Evolutionary conservation across 2,329 filamentous ascomycete genomes (phyloP).

Genomic region (Nannizziopsis barbatae): DNA sequence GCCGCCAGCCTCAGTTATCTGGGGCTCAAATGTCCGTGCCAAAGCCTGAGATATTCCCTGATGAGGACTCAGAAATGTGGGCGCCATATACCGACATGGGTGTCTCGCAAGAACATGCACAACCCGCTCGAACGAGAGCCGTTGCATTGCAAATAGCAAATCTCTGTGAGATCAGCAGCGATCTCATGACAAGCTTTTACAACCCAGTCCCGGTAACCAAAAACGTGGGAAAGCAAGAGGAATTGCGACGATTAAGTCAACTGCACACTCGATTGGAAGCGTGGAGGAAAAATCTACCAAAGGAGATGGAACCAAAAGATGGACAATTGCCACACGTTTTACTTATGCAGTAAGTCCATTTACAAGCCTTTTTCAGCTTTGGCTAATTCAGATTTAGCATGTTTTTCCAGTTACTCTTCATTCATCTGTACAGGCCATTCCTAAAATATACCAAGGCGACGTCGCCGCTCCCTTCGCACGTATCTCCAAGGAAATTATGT

Average conservation of each 20-base stretch:
- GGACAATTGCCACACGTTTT: constrained; percentile 76
- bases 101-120: constrained; percentile 54
- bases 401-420: constrained; percentile 93
- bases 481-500: constrained; percentile 83
- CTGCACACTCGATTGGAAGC: constrained; percentile 80
- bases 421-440: constrained; percentile 90
- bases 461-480: constrained; percentile 73
- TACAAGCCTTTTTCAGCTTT: neutral
- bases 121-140: constrained; percentile 72
- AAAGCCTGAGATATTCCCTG: constrained; percentile 81
- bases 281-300: constrained; percentile 74
- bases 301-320: constrained; percentile 79
- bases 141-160: constrained; percentile 69
- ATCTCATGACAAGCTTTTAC: constrained; percentile 82
- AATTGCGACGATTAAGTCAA: constrained; percentile 86
- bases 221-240: constrained; percentile 60
- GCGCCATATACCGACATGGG: constrained; percentile 79
- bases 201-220: constrained; percentile 58
- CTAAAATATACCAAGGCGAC: constrained; percentile 73
- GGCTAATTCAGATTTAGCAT: constrained; percentile 50
- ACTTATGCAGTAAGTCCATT: constrained; percentile 66
- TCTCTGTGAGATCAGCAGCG: constrained; percentile 86
- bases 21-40: constrained; percentile 69
- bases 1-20: constrained; percentile 76
- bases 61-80: constrained; percentile 79